Conservation (phyloP, 2,329 filamentous ascomycete genomes). For the Xenosphaeropsis pyriputrescens region DNA sequence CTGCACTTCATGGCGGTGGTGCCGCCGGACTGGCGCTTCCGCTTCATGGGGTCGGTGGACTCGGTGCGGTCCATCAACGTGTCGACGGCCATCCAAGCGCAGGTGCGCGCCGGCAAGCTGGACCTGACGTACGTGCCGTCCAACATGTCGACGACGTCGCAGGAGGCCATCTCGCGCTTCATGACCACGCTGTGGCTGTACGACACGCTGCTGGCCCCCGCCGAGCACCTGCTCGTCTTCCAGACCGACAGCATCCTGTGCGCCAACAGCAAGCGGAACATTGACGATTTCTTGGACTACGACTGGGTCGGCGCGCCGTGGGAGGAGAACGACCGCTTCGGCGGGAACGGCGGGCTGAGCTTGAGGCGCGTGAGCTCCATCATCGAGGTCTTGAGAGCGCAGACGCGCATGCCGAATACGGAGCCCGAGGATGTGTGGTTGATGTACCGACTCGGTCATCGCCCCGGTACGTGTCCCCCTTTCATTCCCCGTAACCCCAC, state of each 20-base stretch:
- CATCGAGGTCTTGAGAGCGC: constrained; percentile 32
- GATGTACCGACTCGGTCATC: constrained; percentile 32
- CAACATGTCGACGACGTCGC: constrained; percentile 32
- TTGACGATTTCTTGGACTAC: constrained; percentile 35
- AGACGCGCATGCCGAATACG: constrained; percentile 25
- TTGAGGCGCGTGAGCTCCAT: constrained; percentile 37
- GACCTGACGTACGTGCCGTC: constrained; percentile 34
- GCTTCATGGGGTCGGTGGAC: constrained; percentile 35
- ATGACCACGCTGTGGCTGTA: constrained; percentile 33
- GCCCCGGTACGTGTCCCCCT: constrained; percentile 16
- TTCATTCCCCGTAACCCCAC: too few relatives aligned
- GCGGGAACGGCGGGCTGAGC: constrained; percentile 21
- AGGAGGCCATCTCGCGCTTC: constrained; percentile 37
- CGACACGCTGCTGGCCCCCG: constrained; percentile 29
- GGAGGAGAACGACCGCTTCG: constrained; percentile 16
- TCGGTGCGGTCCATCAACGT: constrained; percentile 29
- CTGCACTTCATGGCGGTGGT: constrained; percentile 41
- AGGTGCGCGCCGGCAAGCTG: constrained; percentile 23
- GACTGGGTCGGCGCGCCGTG: constrained; percentile 23
- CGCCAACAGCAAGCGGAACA: constrained; percentile 29
- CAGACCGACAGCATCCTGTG: constrained; percentile 40
- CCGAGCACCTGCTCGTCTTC: constrained; percentile 39
- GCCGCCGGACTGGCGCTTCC: constrained; percentile 40
- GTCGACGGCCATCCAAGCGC: constrained; percentile 27
- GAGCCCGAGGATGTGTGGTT: constrained; percentile 43